Percentiles rank a stretch among this genome's conserved stretches.
These are phyloP conservation scores for Geotrichum bryndzae DNA, from an alignment of 1,139 yeast species.

Conservation along the genomic window DNA sequence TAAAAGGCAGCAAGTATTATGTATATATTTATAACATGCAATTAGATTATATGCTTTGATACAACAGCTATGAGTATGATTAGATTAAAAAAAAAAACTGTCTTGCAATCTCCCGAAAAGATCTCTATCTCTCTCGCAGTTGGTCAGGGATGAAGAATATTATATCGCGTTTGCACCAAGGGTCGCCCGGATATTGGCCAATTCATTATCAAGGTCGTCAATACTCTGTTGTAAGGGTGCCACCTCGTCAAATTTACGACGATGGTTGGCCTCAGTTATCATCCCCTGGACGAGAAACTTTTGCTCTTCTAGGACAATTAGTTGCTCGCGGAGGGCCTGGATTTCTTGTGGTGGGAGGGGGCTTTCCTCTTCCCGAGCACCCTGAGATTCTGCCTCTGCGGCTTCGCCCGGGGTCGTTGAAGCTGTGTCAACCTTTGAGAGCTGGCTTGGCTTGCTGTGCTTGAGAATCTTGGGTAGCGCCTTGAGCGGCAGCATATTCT, in stretches of 20 bases:
- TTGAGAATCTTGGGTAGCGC: slow-evolving; percentile 42
- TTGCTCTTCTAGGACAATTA: slow-evolving; percentile 86
- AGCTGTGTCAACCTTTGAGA: slow-evolving; percentile 9
- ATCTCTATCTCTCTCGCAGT: neutral
- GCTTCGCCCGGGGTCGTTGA: neutral
- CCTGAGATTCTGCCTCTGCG: slow-evolving; percentile 3
- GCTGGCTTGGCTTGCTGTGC: slow-evolving; percentile 21
- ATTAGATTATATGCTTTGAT: neutral
- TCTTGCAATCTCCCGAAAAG: too few species aligned
- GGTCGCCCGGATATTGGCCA: slow-evolving; percentile 43
- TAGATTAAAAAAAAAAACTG: neutral
- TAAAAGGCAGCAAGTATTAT: neutral
- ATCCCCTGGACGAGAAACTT: slow-evolving; percentile 60
- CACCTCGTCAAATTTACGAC: slow-evolving; percentile 73
- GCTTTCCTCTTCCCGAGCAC: slow-evolving; percentile 13
- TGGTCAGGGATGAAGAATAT: neutral
- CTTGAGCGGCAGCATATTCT: slow-evolving; percentile 50
- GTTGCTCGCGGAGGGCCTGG: slow-evolving; percentile 58
- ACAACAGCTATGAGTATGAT: neutral
- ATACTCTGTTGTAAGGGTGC: slow-evolving; percentile 54
- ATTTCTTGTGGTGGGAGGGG: slow-evolving; percentile 39
- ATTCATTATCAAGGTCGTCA: slow-evolving; percentile 51
- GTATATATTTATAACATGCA: neutral
- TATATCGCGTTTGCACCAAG: slow-evolving; percentile 64
- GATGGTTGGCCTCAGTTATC: slow-evolving; percentile 55